Evolutionary conservation across 352 stramenopile genomes (phyloP), one percentile per base, ranked within the genome.

Genomic region (Phytophthora sp.): DNA sequence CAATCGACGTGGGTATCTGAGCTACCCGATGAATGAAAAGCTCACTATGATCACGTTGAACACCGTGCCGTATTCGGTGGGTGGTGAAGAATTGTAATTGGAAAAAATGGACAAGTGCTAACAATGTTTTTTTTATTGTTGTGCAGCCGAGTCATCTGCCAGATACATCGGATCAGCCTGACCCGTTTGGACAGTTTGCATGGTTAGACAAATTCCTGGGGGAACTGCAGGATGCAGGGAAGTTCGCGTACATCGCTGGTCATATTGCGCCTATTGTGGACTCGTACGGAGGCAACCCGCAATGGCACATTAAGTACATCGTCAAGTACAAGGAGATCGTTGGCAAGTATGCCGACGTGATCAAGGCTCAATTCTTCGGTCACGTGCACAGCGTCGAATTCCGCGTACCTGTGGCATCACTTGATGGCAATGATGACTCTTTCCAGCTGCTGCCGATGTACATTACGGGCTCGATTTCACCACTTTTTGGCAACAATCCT

Each of bases 331-430:
- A 91, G 59, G 45, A 50, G 1, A 92, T 97, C 43, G 70, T 97
- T 12, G 66, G 76, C 34, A 62, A 76, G 43, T 96, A 92, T 62
- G 41, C 72, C 0, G 63, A 86, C 42, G 76, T 94, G 23, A 76
- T 97, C 31, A 91, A 98, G 66, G 79, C 79, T 3, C 88, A 96
- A 64, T 78, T 98, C 45, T 98, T 97, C 82, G 94, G 92, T 17
- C 94, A 98, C 72, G 79, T 98, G 3, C 94, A 98, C 67, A 92
- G 79, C 21, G 73, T 97, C 69, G 94, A 98, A 76, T 96, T 97
- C 69, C 91, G 94, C 32, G 69, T 91, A 7, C 77, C 84, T 8
- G 62, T 78, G 11, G 20, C 42, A 13, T 60, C 54, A 6, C 37
- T 78, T 12, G 68, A 76, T 34, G 42, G 39, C 28, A 59, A 66